A percentile compares a stretch with the other conserved stretches of the same genome.
Evolutionary conservation across 352 stramenopile species (phyloP).

Genomic region (Phytophthora macrochlamydospora): DNA sequence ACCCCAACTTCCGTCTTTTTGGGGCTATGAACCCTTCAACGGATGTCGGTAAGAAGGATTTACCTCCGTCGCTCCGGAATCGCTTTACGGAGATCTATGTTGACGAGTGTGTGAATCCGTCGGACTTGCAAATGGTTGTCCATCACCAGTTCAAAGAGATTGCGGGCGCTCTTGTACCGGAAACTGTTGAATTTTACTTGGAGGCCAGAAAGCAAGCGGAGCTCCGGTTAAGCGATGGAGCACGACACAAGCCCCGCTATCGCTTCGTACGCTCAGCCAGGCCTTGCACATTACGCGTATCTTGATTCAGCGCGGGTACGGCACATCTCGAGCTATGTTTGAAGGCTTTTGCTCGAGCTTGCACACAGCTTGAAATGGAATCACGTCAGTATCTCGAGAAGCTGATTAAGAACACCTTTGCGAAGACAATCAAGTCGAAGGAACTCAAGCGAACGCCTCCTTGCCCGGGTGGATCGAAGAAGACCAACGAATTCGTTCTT

Average conservation of each 20-base stretch:
- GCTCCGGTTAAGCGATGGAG: slow-evolving; percentile 89
- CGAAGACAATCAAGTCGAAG: slow-evolving; percentile 90
- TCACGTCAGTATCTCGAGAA: slow-evolving; percentile 82
- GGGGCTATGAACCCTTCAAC: slow-evolving; percentile 99
- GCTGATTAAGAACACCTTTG: slow-evolving; percentile 89
- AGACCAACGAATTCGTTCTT: slow-evolving; percentile 88
- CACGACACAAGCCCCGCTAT: slow-evolving; percentile 93
- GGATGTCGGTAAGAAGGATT: slow-evolving; percentile 99
- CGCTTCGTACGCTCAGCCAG: slow-evolving; percentile 96
- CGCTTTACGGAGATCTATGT: slow-evolving; percentile 99
- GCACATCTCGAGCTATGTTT: slow-evolving; percentile 93
- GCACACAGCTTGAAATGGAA: slow-evolving; percentile 94
- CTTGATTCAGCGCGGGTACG: slow-evolving; percentile 91
- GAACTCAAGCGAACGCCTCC: slow-evolving; percentile 93
- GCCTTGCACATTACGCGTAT: slow-evolving; percentile 94
- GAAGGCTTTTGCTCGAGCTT: slow-evolving; percentile 99
- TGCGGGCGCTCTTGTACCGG: slow-evolving; percentile 59
- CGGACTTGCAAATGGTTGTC: slow-evolving; percentile 97
- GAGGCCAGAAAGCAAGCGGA: slow-evolving; percentile 88
- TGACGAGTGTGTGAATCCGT: slow-evolving; percentile 94
- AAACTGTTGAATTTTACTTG: slow-evolving; percentile 97
- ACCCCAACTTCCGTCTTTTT: slow-evolving; percentile 99
- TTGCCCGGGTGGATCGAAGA: slow-evolving; percentile 85
- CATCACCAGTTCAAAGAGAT: slow-evolving; percentile 85
- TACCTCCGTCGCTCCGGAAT: slow-evolving; percentile 97